These are phyloP conservation scores for Arabidopsis hybrid DNA, from an alignment of 441 rosid genomes.

Conservation along the genomic window DNA sequence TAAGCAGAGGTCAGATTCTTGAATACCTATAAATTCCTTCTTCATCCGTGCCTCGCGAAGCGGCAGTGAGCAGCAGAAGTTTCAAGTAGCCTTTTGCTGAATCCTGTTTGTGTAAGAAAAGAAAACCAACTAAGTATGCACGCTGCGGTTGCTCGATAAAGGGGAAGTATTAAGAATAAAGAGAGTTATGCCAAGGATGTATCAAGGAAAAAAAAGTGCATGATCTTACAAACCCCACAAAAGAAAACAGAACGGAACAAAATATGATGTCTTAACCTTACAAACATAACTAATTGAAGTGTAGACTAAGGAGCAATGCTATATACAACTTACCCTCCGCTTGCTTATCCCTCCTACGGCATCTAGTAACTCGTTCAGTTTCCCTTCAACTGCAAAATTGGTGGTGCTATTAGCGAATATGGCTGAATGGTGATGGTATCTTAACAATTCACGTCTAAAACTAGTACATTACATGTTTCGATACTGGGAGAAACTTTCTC, in stretches of 20 bases:
- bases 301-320: conserved; percentile 21
- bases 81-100: conserved; percentile 93
- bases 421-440: conserved; percentile 7
- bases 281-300: conserved; percentile 5
- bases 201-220: conserved; percentile 10
- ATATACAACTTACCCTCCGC: conserved; percentile 72
- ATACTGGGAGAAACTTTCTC: conserved; percentile 61
- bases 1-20: conserved; percentile 25
- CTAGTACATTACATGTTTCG: conserved; percentile 65
- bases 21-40: conserved; percentile 95
- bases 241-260: neutral
- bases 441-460: conserved; percentile 27
- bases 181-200: neutral
- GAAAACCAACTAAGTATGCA: conserved; percentile 29
- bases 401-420: conserved; percentile 20
- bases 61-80: conserved; percentile 96
- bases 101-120: conserved; percentile 60
- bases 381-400: conserved; percentile 84
- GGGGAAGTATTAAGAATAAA: conserved; percentile 8
- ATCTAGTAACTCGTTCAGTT: conserved; percentile 96
- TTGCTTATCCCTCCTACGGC: conserved; percentile 93
- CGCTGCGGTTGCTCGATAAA: conserved; percentile 5
- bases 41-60: conserved; percentile 61
- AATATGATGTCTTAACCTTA: conserved; percentile 15
- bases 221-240: conserved; percentile 3